Percentiles rank a stretch among this genome's conserved stretches.
phyloP scores from a whole-genome alignment of 2,329 filamentous ascomycete species.

The Alternaria sp. region DNA sequence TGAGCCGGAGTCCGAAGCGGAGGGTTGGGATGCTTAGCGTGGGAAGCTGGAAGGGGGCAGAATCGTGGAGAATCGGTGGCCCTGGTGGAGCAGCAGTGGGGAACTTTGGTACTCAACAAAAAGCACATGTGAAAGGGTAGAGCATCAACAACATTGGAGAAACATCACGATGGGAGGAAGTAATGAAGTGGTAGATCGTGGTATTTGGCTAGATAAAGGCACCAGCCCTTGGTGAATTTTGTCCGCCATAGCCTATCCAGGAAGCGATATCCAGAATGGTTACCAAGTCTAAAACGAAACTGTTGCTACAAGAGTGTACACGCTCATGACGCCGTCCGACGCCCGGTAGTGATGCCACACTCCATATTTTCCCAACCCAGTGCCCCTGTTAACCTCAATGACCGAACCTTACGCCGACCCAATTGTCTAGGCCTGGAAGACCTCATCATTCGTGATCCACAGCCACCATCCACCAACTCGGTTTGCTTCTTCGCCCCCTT shows the following conservation, averaged over 20 bases:
- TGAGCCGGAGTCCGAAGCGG: slow-evolving; percentile 6
- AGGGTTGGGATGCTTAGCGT: slow-evolving; percentile 8
- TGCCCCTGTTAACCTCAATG: slow-evolving; percentile 26
- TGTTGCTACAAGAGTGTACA: slow-evolving; percentile 28
- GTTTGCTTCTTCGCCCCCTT: slow-evolving; percentile 27
- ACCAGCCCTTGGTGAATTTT: slow-evolving; percentile 46
- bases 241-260: slow-evolving; percentile 27
- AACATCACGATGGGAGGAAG: slow-evolving; percentile 6
- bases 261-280: slow-evolving; percentile 25
- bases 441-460: slow-evolving; percentile 37
- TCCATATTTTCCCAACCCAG: slow-evolving; percentile 21
- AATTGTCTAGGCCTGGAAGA: slow-evolving; percentile 36
- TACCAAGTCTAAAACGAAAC: slow-evolving; percentile 23
- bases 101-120: background rate
- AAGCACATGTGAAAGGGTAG: background rate
- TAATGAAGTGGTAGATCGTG: slow-evolving; percentile 23
- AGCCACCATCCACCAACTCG: slow-evolving; percentile 29
- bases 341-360: slow-evolving; percentile 23
- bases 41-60: slow-evolving; percentile 7
- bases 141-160: background rate
- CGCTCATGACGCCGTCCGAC: slow-evolving; percentile 34
- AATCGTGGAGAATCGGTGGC: slow-evolving; percentile 13
- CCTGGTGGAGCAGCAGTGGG: slow-evolving; percentile 4
- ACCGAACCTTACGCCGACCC: slow-evolving; percentile 36
- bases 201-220: slow-evolving; percentile 39